Percentiles rank a stretch among this genome's conserved stretches.
Evolutionary conservation across 805 yeast species (phyloP).

Genomic region (Scheffersomyces stipitis): DNA sequence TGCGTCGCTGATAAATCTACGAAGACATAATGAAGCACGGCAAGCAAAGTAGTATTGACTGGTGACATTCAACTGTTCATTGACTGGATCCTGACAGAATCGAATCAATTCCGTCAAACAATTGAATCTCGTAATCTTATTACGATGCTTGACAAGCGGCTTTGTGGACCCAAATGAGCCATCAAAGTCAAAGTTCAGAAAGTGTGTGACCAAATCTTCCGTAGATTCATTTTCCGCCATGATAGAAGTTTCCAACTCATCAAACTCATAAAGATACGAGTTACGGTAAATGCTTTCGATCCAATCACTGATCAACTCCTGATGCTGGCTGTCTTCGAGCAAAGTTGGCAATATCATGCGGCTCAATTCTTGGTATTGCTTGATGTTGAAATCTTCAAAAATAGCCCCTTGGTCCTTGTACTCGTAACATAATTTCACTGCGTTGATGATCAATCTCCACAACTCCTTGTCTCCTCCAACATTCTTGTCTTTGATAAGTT

Average conservation of each 20-base stretch:
- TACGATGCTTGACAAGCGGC: constrained; percentile 42
- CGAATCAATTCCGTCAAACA: constrained; percentile 57
- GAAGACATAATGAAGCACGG: constrained; percentile 59
- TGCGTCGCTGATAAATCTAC: constrained; percentile 64
- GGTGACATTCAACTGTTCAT: constrained; percentile 17
- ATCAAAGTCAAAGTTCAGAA: constrained; percentile 45
- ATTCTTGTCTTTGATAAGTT: constrained; percentile 20
- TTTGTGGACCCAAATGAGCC: constrained; percentile 65
- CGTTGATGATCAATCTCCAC: constrained; percentile 44
- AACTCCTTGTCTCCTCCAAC: constrained; percentile 17
- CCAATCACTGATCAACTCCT: constrained; percentile 39
- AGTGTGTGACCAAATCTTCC: constrained; percentile 33
- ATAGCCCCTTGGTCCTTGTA: constrained; percentile 13
- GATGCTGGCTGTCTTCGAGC: constrained; percentile 9
- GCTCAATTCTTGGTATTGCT: constrained; percentile 44
- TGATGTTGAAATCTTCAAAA: constrained; percentile 45
- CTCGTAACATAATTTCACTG: constrained; percentile 42
- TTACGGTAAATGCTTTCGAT: constrained; percentile 53
- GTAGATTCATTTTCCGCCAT: constrained; percentile 25
- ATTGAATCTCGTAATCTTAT: constrained; percentile 48
- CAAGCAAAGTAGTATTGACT: constrained; percentile 45
- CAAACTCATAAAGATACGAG: constrained; percentile 60
- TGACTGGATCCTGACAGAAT: constrained; percentile 24
- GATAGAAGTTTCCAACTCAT: constrained; percentile 47
- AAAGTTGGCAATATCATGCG: constrained; percentile 42